A percentile compares a stretch with the other conserved stretches of the same genome.
Evolutionary conservation across 2,329 filamentous ascomycete genomes (phyloP).

Genomic region (Fusarium sp.): DNA sequence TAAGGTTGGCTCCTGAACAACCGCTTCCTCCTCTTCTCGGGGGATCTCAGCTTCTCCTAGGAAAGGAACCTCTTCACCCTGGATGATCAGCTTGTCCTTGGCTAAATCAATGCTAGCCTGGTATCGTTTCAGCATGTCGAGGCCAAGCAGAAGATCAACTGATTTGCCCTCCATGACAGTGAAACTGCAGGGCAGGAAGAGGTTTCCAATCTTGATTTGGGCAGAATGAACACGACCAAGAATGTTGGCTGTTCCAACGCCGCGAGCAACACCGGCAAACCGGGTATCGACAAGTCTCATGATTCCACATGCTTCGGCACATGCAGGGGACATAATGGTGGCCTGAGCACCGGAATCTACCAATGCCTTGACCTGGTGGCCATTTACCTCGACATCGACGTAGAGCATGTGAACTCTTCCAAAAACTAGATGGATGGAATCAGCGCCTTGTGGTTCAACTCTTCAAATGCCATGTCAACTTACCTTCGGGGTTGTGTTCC

Average conservation of each 20-base stretch:
- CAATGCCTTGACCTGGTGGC: constrained; percentile 89
- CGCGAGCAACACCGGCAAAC: constrained; percentile 89
- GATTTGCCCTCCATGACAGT: constrained; percentile 99
- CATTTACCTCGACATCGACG: constrained; percentile 94
- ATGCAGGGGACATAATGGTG: constrained; percentile 97
- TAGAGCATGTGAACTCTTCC: constrained; percentile 96
- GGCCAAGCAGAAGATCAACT: constrained; percentile 88
- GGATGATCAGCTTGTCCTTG: constrained; percentile 85
- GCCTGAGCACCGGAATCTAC: constrained; percentile 98
- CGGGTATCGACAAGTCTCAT: constrained; percentile 94
- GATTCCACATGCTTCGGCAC: constrained; percentile 91
- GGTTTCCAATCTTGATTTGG: constrained; percentile 89
- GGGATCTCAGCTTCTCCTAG: constrained; percentile 93
- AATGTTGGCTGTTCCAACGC: constrained; percentile 93
- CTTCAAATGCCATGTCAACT: constrained; percentile 39
- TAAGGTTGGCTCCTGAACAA: constrained; percentile 82
- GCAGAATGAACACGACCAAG: constrained; percentile 95
- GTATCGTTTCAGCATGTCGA: constrained; percentile 97
- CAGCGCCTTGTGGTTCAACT: not conserved
- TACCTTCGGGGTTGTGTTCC: constrained; percentile 97
- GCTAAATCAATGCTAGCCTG: constrained; percentile 91
- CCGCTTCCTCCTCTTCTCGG: constrained; percentile 79
- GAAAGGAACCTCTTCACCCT: constrained; percentile 88
- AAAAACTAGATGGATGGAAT: constrained; percentile 70
- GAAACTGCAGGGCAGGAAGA: constrained; percentile 92